A percentile compares a stretch with the other conserved stretches of the same genome.
Evolutionary conservation across 1,284 basidiomycete genomes (phyloP).

Genomic region (Malassezia dermatis): DNA sequence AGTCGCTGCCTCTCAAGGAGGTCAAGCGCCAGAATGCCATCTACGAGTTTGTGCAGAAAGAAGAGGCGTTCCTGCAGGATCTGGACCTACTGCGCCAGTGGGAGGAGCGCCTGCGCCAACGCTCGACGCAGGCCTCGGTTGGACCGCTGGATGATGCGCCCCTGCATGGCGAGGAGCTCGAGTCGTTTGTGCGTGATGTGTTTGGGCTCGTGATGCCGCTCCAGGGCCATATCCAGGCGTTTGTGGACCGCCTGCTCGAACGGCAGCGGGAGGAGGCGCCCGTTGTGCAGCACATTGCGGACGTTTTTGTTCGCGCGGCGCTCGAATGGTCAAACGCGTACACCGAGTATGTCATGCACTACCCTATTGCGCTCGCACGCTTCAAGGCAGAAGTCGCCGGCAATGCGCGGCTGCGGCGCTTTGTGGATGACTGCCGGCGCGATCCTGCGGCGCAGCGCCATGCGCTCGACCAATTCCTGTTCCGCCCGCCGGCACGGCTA

Average conservation of each 20-base stretch:
- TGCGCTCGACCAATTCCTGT: slow-evolving; percentile 76
- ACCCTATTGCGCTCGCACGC: slow-evolving; percentile 72
- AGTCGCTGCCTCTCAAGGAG: slow-evolving; percentile 63
- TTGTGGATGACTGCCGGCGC: slow-evolving; percentile 61
- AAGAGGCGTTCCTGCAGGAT: slow-evolving; percentile 81
- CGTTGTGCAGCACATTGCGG: slow-evolving; percentile 73
- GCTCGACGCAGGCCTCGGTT: background rate
- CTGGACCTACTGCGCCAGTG: slow-evolving; percentile 64
- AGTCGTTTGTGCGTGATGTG: slow-evolving; percentile 72
- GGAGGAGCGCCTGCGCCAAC: slow-evolving; percentile 21
- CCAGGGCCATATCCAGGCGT: slow-evolving; percentile 64
- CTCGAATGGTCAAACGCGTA: slow-evolving; percentile 79
- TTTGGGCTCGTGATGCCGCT: slow-evolving; percentile 79
- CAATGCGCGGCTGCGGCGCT: slow-evolving; percentile 71
- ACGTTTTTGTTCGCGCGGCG: slow-evolving; percentile 77
- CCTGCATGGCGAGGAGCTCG: slow-evolving; percentile 51
- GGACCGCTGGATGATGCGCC: slow-evolving; percentile 12
- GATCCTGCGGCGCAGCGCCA: slow-evolving; percentile 65
- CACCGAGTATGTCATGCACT: slow-evolving; percentile 70
- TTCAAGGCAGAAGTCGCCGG: slow-evolving; percentile 72
- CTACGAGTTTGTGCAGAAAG: slow-evolving; percentile 77
- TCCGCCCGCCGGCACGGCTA: slow-evolving; percentile 73
- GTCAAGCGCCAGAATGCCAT: slow-evolving; percentile 80
- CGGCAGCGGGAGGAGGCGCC: slow-evolving; percentile 78
- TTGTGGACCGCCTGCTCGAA: slow-evolving; percentile 75